Percentiles rank a stretch among this genome's conserved stretches.
phyloP scores from a whole-genome alignment of 495 filamentous ascomycete species.

The Elasticomyces elasticus region DNA sequence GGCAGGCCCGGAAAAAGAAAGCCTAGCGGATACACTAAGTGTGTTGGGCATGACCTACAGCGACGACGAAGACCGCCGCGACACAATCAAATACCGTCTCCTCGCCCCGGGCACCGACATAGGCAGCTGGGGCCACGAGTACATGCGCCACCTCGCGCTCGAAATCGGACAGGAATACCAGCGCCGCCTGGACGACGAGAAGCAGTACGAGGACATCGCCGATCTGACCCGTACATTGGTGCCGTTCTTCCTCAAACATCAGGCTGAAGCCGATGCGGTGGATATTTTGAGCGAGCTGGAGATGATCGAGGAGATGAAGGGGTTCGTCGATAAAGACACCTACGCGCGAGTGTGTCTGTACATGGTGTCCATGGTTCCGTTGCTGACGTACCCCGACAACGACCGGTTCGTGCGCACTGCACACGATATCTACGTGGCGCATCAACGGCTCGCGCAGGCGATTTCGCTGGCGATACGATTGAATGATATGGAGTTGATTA shows the following conservation, averaged over 20 bases:
- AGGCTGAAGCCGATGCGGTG: slow-evolving; percentile 95
- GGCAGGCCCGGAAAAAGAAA: slow-evolving; percentile 71
- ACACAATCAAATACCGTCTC: slow-evolving; percentile 90
- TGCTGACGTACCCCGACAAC: slow-evolving; percentile 94
- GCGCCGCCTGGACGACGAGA: slow-evolving; percentile 60
- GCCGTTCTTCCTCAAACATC: slow-evolving; percentile 91
- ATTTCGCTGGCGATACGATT: slow-evolving; percentile 89
- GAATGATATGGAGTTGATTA: slow-evolving; percentile 73
- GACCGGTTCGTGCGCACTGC: slow-evolving; percentile 84
- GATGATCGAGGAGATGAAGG: slow-evolving; percentile 84
- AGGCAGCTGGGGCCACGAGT: slow-evolving; percentile 97
- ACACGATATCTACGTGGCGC: slow-evolving; percentile 82
- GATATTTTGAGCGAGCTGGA: slow-evolving; percentile 94
- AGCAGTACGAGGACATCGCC: slow-evolving; percentile 60
- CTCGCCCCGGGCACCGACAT: slow-evolving; percentile 84
- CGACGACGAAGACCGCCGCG: slow-evolving; percentile 88
- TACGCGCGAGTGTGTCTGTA: slow-evolving; percentile 90
- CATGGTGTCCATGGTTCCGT: slow-evolving; percentile 96
- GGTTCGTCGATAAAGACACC: slow-evolving; percentile 86
- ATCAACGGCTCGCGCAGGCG: slow-evolving; percentile 84
- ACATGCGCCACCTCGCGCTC: slow-evolving; percentile 87
- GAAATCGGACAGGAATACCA: slow-evolving; percentile 92
- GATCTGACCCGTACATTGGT: slow-evolving; percentile 76
- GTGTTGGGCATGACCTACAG: slow-evolving; percentile 99
- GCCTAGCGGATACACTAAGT: slow-evolving; percentile 87